Evolutionary conservation across 1,139 yeast species (phyloP).

Genomic region (Sugiyamaella pinicola): DNA sequence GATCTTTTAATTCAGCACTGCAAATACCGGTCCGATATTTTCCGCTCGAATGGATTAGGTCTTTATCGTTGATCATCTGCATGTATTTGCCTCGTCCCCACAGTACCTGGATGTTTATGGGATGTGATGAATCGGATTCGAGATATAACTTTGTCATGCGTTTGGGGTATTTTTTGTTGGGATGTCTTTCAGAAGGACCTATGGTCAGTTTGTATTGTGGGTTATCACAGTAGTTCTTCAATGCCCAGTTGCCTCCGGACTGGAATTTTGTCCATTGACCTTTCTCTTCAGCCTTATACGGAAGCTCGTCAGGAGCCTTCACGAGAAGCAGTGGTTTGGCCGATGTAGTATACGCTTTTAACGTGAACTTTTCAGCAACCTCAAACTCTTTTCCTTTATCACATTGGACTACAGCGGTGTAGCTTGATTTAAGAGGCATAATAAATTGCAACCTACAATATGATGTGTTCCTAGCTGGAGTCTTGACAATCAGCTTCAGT

Average conservation of each 20-base stretch:
- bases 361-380: slow-evolving; percentile 39
- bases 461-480: slow-evolving; percentile 36
- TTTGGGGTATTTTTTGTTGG: not conserved
- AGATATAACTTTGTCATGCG: slow-evolving; percentile 22
- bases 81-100: slow-evolving; percentile 37
- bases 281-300: slow-evolving; percentile 34
- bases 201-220: slow-evolving; percentile 58
- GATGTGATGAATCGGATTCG: slow-evolving; percentile 44
- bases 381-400: slow-evolving; percentile 3
- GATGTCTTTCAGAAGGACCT: slow-evolving; percentile 22
- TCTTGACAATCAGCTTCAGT: slow-evolving; percentile 26
- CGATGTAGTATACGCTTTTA: slow-evolving; percentile 45
- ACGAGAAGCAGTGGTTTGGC: slow-evolving; percentile 33
- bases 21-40: slow-evolving; percentile 41
- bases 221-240: slow-evolving; percentile 55
- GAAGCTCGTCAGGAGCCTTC: slow-evolving; percentile 42
- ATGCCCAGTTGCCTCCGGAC: slow-evolving; percentile 62
- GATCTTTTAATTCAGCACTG: slow-evolving; percentile 38
- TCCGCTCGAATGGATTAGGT: slow-evolving; percentile 42
- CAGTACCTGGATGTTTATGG: slow-evolving; percentile 41
- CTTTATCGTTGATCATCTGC: slow-evolving; percentile 37
- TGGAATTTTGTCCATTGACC: slow-evolving; percentile 55
- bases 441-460: slow-evolving; percentile 35
- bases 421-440: slow-evolving; percentile 34
- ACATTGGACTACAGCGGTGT: slow-evolving; percentile 35